These are phyloP conservation scores for Blastocystis hominis DNA, from an alignment of 352 stramenopile species.

Conservation along the genomic window DNA sequence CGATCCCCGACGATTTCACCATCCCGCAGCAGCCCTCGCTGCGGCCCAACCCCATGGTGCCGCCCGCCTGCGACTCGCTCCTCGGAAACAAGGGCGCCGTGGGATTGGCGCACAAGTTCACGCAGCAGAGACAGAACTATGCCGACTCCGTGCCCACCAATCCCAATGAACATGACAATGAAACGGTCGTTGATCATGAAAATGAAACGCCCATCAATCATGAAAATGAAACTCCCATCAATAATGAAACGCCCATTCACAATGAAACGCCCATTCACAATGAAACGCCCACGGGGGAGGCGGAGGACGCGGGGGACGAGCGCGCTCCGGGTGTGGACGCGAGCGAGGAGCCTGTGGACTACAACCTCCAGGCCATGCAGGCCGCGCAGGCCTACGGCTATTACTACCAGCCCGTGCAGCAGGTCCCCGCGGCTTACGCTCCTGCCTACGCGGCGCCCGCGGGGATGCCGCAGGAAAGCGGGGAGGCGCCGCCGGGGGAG, in stretches of 20 bases:
- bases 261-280: not conserved
- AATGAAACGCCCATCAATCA: not conserved
- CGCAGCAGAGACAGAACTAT: not conserved
- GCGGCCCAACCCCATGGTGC: slow-evolving; percentile 25
- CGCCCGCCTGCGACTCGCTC: slow-evolving; percentile 3
- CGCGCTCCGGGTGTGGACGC: not conserved
- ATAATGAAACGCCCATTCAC: not conserved
- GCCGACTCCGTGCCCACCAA: not conserved
- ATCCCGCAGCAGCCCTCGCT: slow-evolving; percentile 18
- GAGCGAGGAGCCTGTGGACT: not conserved
- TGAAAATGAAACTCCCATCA: not conserved
- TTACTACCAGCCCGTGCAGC: not conserved
- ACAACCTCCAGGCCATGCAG: not conserved
- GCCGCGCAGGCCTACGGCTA: not conserved
- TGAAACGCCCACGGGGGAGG: not conserved
- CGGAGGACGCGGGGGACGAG: not conserved
- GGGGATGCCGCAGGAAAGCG: not conserved
- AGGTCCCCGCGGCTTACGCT: not conserved
- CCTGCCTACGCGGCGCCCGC: too few species aligned
- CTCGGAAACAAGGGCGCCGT: not conserved
- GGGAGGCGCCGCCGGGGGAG: not conserved
- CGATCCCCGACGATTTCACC: slow-evolving; percentile 52
- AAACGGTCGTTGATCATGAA: not conserved
- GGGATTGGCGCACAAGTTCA: not conserved
- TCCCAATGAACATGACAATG: not conserved